Base-by-base conservation (phyloP, 164 flowering plant species). In the Chimonanthus praecox region DNA sequence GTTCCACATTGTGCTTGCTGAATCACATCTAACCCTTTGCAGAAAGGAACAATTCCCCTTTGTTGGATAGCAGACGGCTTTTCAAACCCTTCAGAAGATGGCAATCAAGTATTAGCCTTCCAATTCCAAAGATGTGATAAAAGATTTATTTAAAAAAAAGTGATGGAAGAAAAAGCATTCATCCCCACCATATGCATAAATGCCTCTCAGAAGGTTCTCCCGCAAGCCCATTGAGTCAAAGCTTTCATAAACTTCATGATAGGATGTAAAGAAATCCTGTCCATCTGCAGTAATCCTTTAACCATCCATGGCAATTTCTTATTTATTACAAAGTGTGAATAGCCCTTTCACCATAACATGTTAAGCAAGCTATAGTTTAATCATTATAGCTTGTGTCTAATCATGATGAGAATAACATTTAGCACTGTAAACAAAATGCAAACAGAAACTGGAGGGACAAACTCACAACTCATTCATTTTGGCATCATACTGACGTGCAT, bases 1-100 rank as follows among this genome's bases (percentile, higher is more conserved):
- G 97, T 92, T 75, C 95, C 95, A 71, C 95, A 92, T 69, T 92
- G 97, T 45, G 97, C 97, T 72, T 90, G 97, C 69, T 90, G 94
- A 76, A 92, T 92, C 9, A 90, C 96, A 83, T 89, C 97, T 58
- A 90, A 87, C 0, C 94, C 97, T 81, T 89, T 84, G 87, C 85
- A 82, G 84, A 92, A 92, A 11, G 95, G 97, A 64, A 92, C 95
- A 72, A 92, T 90, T 64, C 97, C 95, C 70, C 95, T 87, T 71
- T 86, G 97, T 81, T 92, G 97, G 74, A 92, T 92, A 4, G 97
- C 97, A 71, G 94, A 89, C 13, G 97, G 94, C 86, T 90, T 92
- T 85, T 90, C 97, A 80, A 89, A 90, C 78, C 97, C 95, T 92
- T 47, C 20, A 73, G 77, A 72, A 46, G 58, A 47, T 16, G 45